These are phyloP conservation scores for Sphaerosporella brunnea DNA, from an alignment of 495 filamentous ascomycete species.

Conservation along the genomic window DNA sequence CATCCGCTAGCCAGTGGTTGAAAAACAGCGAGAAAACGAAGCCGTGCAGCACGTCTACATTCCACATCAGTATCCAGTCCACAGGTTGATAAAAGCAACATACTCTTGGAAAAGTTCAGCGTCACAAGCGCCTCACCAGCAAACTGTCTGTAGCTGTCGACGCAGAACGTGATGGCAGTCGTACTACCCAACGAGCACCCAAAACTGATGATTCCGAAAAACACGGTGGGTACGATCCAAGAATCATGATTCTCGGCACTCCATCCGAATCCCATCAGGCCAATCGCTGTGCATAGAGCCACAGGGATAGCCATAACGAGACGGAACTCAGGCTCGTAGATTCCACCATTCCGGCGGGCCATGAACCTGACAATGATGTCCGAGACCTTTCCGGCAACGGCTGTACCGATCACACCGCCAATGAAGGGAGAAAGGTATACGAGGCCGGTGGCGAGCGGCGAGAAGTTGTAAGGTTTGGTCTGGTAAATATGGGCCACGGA, in stretches of 20 bases:
- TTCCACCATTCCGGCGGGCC: slow-evolving; percentile 66
- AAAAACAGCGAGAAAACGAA: slow-evolving; percentile 85
- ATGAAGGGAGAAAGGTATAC: slow-evolving; percentile 82
- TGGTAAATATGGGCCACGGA: slow-evolving; percentile 63
- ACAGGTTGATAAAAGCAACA: slow-evolving; percentile 12
- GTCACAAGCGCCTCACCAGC: slow-evolving; percentile 91
- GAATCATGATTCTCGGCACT: slow-evolving; percentile 51
- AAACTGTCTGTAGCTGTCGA: slow-evolving; percentile 86
- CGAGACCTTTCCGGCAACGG: slow-evolving; percentile 73
- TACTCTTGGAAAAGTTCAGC: slow-evolving; percentile 82
- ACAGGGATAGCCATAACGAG: slow-evolving; percentile 82
- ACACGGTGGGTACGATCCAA: slow-evolving; percentile 85
- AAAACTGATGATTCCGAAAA: slow-evolving; percentile 85
- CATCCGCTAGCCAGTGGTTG: slow-evolving; percentile 57
- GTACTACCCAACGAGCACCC: slow-evolving; percentile 83
- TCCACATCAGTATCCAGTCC: not conserved
- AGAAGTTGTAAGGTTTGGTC: slow-evolving; percentile 56
- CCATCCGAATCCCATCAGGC: slow-evolving; percentile 91
- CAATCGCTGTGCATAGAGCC: slow-evolving; percentile 58
- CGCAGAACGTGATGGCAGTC: slow-evolving; percentile 86
- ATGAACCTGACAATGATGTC: slow-evolving; percentile 68
- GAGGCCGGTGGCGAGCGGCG: slow-evolving; percentile 59
- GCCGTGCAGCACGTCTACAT: slow-evolving; percentile 62
- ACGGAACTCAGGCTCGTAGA: slow-evolving; percentile 93
- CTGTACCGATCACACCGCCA: slow-evolving; percentile 76